Evolutionary conservation across 805 yeast genomes (phyloP), one percentile per base, ranked within the genome.

Genomic region (Teunomyces aglyptinius): DNA sequence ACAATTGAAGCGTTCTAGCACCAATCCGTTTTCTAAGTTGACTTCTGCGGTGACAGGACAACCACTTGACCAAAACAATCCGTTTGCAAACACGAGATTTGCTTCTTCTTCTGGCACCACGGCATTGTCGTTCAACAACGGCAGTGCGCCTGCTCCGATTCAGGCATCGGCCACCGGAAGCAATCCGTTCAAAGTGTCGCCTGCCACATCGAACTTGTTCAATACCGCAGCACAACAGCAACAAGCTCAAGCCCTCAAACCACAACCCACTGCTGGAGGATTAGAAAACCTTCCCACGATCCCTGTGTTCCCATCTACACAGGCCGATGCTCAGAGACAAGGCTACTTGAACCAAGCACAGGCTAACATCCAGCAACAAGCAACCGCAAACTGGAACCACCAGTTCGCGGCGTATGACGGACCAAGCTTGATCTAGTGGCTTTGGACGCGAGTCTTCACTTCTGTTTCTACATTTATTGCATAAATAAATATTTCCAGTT

Each of bases 261-360:
- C 73, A 12, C 85, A 80, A 56, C 76, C 81, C 2, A 84, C 89
- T 1, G 86, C 89, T 28, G 92, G 91, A 3, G 92, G 91, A 0
- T 72, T 83, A 49, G 91, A 86, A 58, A 68, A 70, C 43, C 61
- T 85, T 38, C 84, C 84, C 7, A 85, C 90, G 0, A 67, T 78
- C 3, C 79, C 89, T 2, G 86, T 83, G 6, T 86, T 84, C 55
- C 89, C 88, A 0, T 82, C 82, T 54, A 82, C 87, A 6, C 80
- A 78, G 54, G 68, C 66, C 44, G 73, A 68, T 27, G 69, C 68
- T 15, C 73, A 68, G 44, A 64, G 62, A 34, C 70, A 69, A 45
- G 65, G 57, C 34, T 64, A 55, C 46, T 56, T 71, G 49, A 57
- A 62, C 36, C 66, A 67, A 46, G 80, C 81, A 5, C 54, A 58